Percentiles rank a stretch among this genome's conserved stretches.
Conservation (phyloP, 2,329 filamentous ascomycete species). For the Byssoonygena ceratinophila region DNA sequence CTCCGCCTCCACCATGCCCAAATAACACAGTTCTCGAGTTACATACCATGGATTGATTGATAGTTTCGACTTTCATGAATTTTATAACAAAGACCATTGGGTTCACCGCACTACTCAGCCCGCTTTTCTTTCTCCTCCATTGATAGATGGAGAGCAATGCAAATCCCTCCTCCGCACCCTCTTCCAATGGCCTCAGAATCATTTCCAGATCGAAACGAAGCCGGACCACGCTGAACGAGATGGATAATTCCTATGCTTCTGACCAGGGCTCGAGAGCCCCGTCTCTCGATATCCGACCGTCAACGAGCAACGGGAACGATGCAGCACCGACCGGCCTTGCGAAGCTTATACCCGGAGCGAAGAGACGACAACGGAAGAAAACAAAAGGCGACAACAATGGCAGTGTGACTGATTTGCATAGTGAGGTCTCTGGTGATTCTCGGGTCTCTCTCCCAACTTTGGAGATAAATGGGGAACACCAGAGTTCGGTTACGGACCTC, state of each 20-base stretch:
- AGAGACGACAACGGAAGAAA: conserved; percentile 37
- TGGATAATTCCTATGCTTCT: conserved; percentile 26
- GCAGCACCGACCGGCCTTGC: conserved; percentile 41
- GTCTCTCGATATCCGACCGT: conserved; percentile 30
- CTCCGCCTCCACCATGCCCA: background rate
- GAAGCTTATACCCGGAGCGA: conserved; percentile 38
- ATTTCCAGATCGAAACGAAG: conserved; percentile 30
- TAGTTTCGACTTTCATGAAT: background rate
- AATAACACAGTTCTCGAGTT: background rate
- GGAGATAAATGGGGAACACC: conserved; percentile 25
- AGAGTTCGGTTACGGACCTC: conserved; percentile 17
- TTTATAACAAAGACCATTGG: background rate
- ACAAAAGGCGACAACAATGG: conserved; percentile 16
- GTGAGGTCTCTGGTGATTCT: conserved; percentile 7
- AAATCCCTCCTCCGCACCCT: conserved; percentile 21
- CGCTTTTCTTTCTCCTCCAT: background rate
- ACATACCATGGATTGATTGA: background rate
- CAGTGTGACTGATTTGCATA: conserved; percentile 5
- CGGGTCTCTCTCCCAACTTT: conserved; percentile 9
- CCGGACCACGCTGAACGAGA: conserved; percentile 28
- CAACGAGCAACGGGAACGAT: conserved; percentile 28
- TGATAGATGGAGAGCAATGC: conserved; percentile 28
- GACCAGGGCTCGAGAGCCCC: conserved; percentile 20
- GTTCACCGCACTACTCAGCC: background rate
- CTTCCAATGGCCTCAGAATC: conserved; percentile 29